Conservation (phyloP, 225 moss, liverwort and hornwort genomes). For the Pleurozium schreberi region DNA sequence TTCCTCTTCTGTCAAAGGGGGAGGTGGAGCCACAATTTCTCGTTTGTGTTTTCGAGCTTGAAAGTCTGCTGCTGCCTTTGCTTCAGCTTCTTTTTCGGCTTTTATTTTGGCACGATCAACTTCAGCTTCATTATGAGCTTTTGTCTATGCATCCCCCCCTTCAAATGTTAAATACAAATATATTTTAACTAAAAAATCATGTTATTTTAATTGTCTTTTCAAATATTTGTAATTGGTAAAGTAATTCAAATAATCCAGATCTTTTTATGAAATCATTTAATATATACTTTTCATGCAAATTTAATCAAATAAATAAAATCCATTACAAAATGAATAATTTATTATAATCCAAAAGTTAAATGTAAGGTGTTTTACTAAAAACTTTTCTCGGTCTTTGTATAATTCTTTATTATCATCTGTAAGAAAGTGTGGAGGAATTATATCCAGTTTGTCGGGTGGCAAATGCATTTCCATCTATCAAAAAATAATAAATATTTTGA, state of each 20-base stretch:
- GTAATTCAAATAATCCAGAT: not conserved
- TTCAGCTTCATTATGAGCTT: conserved; percentile 10
- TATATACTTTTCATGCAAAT: too few species aligned
- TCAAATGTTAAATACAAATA: not conserved
- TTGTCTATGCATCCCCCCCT: not conserved
- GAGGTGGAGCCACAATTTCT: conserved; percentile 21
- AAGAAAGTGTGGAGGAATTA: conserved; percentile 67
- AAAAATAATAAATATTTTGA: not conserved
- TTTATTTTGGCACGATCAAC: not conserved
- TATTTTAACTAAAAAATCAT: too few species aligned
- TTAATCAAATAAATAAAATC: too few species aligned
- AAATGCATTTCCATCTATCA: conserved; percentile 51
- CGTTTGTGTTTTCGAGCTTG: conserved; percentile 20
- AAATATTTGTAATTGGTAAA: not conserved
- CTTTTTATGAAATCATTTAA: not conserved
- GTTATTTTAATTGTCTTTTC: not conserved
- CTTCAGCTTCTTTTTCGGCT: not conserved
- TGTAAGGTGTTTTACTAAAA: conserved; percentile 34
- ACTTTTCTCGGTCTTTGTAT: conserved; percentile 31
- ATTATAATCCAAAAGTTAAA: not conserved
- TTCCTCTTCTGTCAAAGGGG: conserved; percentile 53
- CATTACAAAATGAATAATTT: too few species aligned
- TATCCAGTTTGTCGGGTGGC: conserved; percentile 42
- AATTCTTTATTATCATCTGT: conserved; percentile 50
- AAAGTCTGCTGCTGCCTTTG: conserved; percentile 34